These are phyloP conservation scores for Fraxinus americana DNA, from an alignment of 257 asterid genomes.

Conservation along the genomic window DNA sequence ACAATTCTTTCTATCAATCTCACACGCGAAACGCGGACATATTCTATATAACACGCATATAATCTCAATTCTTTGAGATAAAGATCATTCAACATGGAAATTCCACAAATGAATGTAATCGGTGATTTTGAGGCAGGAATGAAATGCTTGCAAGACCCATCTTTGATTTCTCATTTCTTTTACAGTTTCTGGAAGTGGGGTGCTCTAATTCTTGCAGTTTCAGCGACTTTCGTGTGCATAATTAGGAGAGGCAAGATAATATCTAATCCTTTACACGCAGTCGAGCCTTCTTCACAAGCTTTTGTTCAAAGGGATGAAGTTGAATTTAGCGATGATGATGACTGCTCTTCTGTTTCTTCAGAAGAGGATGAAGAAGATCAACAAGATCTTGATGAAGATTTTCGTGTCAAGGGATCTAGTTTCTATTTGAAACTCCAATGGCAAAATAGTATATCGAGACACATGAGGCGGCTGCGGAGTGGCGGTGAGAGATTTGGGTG, in stretches of 20 bases:
- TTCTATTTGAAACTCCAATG: constrained; percentile 23
- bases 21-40: background rate
- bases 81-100: constrained; percentile 45
- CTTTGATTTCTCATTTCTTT: constrained; percentile 43
- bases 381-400: constrained; percentile 41
- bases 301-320: constrained; percentile 40
- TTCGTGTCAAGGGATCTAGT: constrained; percentile 48
- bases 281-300: constrained; percentile 41
- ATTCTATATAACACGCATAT: background rate
- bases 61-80: background rate
- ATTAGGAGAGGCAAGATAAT: constrained; percentile 50
- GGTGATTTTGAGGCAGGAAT: constrained; percentile 73
- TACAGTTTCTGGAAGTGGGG: constrained; percentile 84
- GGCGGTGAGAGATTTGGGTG: constrained; percentile 34
- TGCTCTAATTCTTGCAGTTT: constrained; percentile 67
- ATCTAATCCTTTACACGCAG: constrained; percentile 45
- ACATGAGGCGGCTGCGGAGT: constrained; percentile 35
- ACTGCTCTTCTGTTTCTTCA: constrained; percentile 42
- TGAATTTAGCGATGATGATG: constrained; percentile 61
- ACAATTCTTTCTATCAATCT: background rate
- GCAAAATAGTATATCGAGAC: constrained; percentile 39
- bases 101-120: constrained; percentile 61
- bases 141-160: constrained; percentile 69
- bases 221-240: constrained; percentile 65
- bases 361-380: constrained; percentile 35